Conservation (phyloP, 2,329 filamentous ascomycete genomes). For the Elsinoe fawcettii region DNA sequence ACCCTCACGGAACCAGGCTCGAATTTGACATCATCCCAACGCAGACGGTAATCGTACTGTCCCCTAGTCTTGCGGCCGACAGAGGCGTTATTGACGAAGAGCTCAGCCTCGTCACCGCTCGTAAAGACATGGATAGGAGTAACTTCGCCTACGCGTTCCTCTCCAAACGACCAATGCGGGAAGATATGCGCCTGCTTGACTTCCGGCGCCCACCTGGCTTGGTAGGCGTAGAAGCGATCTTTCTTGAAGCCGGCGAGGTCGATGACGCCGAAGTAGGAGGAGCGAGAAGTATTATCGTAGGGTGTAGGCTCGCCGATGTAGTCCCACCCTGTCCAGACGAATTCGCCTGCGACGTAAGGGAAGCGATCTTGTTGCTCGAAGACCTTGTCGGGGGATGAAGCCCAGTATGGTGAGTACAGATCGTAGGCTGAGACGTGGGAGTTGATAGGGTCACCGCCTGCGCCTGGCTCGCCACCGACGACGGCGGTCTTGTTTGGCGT, state of each 20-base stretch:
- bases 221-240: slow-evolving; percentile 50
- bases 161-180: slow-evolving; percentile 49
- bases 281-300: slow-evolving; percentile 38
- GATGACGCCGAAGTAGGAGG: slow-evolving; percentile 51
- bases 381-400: slow-evolving; percentile 47
- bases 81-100: slow-evolving; percentile 46
- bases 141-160: slow-evolving; percentile 38
- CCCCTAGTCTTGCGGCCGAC: slow-evolving; percentile 35
- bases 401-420: slow-evolving; percentile 42
- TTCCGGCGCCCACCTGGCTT: slow-evolving; percentile 47
- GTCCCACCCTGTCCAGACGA: slow-evolving; percentile 47
- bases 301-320: slow-evolving; percentile 47
- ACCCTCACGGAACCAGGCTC: slow-evolving; percentile 43
- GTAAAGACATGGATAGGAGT: slow-evolving; percentile 51
- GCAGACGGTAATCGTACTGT: slow-evolving; percentile 41
- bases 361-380: slow-evolving; percentile 43
- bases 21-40: slow-evolving; percentile 47
- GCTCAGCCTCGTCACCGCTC: slow-evolving; percentile 46
- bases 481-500: slow-evolving; percentile 32
- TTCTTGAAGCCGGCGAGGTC: slow-evolving; percentile 52
- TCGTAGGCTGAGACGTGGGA: slow-evolving; percentile 45
- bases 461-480: slow-evolving; percentile 28
- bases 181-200: slow-evolving; percentile 45
- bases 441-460: slow-evolving; percentile 33
- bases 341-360: slow-evolving; percentile 47